phyloP scores from a whole-genome alignment of 352 stramenopile species.

The Phytophthora multivora region DNA sequence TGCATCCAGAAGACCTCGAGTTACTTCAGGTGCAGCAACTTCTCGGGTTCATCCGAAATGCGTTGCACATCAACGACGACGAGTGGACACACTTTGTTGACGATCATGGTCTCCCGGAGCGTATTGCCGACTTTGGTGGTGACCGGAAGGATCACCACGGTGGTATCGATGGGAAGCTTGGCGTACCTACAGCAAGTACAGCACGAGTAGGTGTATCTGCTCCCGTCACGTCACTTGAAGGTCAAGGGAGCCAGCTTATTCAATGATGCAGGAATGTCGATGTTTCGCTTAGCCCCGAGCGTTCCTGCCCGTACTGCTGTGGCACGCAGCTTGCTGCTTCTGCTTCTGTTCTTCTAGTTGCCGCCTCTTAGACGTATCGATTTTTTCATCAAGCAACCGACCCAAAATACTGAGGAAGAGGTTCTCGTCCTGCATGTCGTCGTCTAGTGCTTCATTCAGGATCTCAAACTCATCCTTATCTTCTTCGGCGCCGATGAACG shows the following conservation, averaged over 20 bases:
- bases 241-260: constrained; percentile 9
- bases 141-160: constrained; percentile 26
- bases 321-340: constrained; percentile 20
- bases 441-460: constrained; percentile 67
- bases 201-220: constrained; percentile 5
- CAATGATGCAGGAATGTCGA: constrained; percentile 11
- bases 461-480: constrained; percentile 83
- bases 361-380: constrained; percentile 39
- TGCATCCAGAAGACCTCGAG: constrained; percentile 59
- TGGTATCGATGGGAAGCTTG: constrained; percentile 1
- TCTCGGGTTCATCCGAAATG: constrained; percentile 49
- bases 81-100: constrained; percentile 59
- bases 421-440: constrained; percentile 70
- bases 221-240: constrained; percentile 16
- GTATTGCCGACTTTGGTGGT: constrained; percentile 21
- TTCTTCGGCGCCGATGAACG: constrained; percentile 48
- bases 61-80: constrained; percentile 32
- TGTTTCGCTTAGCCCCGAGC: constrained; percentile 23
- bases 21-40: constrained; percentile 52
- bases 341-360: constrained; percentile 31
- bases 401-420: constrained; percentile 72
- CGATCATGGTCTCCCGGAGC: constrained; percentile 37
- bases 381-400: constrained; percentile 69
- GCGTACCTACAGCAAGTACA: constrained; percentile 7
- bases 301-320: constrained; percentile 5